Evolutionary conservation across 177 flowering plant species (phyloP), one percentile per base, ranked within the genome.

Genomic region (Vitis hybrid): DNA sequence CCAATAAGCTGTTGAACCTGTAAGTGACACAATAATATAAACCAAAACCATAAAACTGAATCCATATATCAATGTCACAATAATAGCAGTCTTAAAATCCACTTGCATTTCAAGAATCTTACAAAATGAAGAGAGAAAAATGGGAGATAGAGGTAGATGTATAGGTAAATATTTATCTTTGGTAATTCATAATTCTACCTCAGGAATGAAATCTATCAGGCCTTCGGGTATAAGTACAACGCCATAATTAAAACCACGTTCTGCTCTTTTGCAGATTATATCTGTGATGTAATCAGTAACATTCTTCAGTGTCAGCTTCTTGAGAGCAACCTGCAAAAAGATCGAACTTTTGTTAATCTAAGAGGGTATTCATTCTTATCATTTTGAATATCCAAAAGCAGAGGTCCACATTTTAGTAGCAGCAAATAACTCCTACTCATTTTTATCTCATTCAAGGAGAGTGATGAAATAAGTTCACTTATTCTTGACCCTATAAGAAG

Each of bases 161-260:
- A 0, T 11, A 12, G 49, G 63, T 61, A 14, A 9, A 61, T 52
- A 18, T 24, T 24, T 24, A 24, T 24, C 27, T 24, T 24, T 24
- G 27, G 27, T 2, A 24, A 24, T 24, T 24, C 27, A 24, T 24
- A 24, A 24, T 9, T 64, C 66, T 80, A 95, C 99, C 97, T 95
- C 99, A 15, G 99, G 99, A 79, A 95, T 95, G 81, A 95, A 95
- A 79, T 95, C 99, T 82, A 95, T 95, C 35, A 95, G 83, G 71
- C 99, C 99, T 85, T 95, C 99, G 24, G 99, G 98, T 11, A 96
- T 92, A 59, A 96, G 95, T 58, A 93, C 82, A 67, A 95, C 97
- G 68, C 99, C 99, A 76, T 96, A 93, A 73, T 93, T 93, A 69
- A 84, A 91, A 59, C 95, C 93, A 73, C 82, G 81, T 61, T 91